Evolutionary conservation across 2,329 filamentous ascomycete genomes (phyloP), one percentile per base, ranked within the genome.

Genomic region (Penicillium sumatraense): DNA sequence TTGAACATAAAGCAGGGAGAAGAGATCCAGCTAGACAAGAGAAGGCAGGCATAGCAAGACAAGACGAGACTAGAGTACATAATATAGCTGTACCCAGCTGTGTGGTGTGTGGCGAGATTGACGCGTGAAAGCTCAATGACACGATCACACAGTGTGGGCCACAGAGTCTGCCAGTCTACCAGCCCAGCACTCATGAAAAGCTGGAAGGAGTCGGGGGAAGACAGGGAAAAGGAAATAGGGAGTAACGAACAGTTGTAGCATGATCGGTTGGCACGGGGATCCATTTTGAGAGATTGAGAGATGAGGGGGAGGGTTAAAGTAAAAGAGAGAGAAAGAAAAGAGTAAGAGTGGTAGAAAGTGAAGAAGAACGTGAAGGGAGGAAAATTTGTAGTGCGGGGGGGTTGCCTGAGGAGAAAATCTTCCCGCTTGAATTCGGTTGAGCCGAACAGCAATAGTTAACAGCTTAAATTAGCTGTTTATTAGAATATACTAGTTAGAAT

Each of bases 241-340:
- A 31, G 29, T 13, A 62, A 81, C 80, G 75, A 69, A 83, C 82
- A 85, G 74, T 84, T 85, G 74, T 83, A 85, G 75, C 82, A 85
- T 66, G 80, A 81, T 72, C 81, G 80, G 60, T n/a, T 44, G 24
- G 73, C 62, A 64, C 76, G 76, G 64, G 74, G 79, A 63, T 83
- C 80, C 81, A 83, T 83, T 64, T 60, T 74, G 65, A 41, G 31
- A 13, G 16, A 31, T 11, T 11, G 31, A 13, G 16, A 31, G 8
- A 9, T 23, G 56, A n/a, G 41, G 26, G 16, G 16, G 5, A 4
- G 18, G 55, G 46, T 36, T 49, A 36, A 48, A 33, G 33, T 48
- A 23, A 46, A 35, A 23, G 47, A 53, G 42, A 23, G 40, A 27
- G 38, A 46, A 41, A 35, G 38, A 46, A 31, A 33, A 49, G 56